phyloP scores from a whole-genome alignment of 2,329 filamentous ascomycete species.

The Elsinoe arachidis region DNA sequence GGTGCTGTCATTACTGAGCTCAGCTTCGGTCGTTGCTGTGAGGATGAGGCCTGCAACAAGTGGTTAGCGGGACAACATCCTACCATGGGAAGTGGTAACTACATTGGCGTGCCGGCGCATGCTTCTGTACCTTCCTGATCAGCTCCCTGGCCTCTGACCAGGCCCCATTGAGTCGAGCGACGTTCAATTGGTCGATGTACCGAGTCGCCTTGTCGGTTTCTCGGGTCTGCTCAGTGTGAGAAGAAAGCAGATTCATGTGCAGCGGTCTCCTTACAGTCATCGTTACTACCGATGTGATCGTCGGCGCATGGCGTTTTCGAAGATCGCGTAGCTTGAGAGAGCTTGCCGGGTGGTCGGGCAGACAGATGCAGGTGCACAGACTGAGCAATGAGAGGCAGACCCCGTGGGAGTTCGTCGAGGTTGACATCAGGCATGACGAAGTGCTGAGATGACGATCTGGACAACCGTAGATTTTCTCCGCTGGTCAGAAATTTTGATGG shows the following conservation, averaged over 20 bases:
- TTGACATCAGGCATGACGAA: constrained; percentile 4
- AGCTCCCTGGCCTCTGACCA: constrained; percentile 85
- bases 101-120: constrained; percentile 81
- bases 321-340: not conserved
- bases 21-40: constrained; percentile 39
- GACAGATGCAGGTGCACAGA: not conserved
- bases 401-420: not conserved
- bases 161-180: constrained; percentile 75
- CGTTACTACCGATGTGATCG: not conserved
- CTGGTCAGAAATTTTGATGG: not conserved
- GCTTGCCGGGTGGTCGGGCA: not conserved
- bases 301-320: not conserved
- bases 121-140: constrained; percentile 87
- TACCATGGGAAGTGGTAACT: constrained; percentile 31
- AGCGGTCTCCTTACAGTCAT: not conserved
- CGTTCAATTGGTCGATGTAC: constrained; percentile 76
- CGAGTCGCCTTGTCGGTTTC: constrained; percentile 66
- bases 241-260: not conserved
- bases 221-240: constrained; percentile 29
- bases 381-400: not conserved
- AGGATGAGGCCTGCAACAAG: constrained; percentile 34
- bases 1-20: constrained; percentile 29
- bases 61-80: constrained; percentile 10
- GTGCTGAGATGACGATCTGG: not conserved
- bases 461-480: constrained; percentile 2